A percentile compares a stretch with the other conserved stretches of the same genome.
These are phyloP conservation scores for Crotalaria pallida DNA, from an alignment of 306 rosid species.

Conservation along the genomic window DNA sequence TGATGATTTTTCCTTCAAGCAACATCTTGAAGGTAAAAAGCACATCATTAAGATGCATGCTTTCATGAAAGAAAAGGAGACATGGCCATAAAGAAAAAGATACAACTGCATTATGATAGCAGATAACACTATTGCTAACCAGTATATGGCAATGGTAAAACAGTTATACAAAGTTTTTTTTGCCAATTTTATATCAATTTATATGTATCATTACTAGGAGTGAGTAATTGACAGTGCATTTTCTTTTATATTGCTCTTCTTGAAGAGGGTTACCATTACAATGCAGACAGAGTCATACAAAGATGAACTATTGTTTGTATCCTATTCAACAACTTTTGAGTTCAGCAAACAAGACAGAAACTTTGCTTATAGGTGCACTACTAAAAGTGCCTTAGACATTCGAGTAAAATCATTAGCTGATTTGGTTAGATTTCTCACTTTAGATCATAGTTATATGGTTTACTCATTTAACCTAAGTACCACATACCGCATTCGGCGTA, in stretches of 20 bases:
- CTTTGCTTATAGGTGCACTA: too few species aligned
- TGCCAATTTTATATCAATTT: background rate
- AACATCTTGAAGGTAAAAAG: conserved; percentile 28
- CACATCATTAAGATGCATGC: conserved; percentile 6
- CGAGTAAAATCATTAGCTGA: too few species aligned
- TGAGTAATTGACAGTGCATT: background rate
- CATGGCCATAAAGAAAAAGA: background rate
- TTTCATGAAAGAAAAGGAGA: background rate
- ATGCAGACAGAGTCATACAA: too few species aligned
- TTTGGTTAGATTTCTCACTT: too few species aligned
- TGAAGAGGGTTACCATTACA: too few species aligned
- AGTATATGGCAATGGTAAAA: background rate
- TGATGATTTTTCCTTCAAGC: conserved; percentile 6
- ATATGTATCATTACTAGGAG: background rate
- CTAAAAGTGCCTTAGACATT: too few species aligned
- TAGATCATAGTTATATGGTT: too few species aligned
- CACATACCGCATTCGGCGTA: too few species aligned
- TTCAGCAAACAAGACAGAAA: too few species aligned
- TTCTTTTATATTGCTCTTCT: background rate
- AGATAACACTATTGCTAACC: background rate
- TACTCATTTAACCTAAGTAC: too few species aligned
- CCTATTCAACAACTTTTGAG: too few species aligned
- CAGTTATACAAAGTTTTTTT: background rate
- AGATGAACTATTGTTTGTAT: too few species aligned
- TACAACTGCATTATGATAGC: background rate